phyloP scores from a whole-genome alignment of 352 stramenopile genomes.

The Phytopythium montanum region DNA sequence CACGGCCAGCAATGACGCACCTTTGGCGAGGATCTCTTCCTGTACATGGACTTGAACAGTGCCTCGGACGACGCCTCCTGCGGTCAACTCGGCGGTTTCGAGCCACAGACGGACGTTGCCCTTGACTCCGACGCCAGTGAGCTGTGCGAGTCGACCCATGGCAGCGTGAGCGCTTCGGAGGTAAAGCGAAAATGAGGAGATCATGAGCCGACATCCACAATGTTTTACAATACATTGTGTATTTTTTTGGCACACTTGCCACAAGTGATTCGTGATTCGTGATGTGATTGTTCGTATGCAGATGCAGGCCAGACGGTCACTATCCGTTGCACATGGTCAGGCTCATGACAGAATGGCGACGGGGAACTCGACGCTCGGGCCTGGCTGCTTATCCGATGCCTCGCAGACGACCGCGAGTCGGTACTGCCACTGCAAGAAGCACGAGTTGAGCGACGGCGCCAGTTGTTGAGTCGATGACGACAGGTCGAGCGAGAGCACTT shows the following conservation, averaged over 20 bases:
- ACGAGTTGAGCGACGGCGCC: slow-evolving; percentile 5
- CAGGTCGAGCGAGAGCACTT: slow-evolving; percentile 1
- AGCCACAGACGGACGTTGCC: slow-evolving; percentile 20
- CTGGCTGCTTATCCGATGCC: not conserved
- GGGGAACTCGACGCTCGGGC: slow-evolving; percentile 2
- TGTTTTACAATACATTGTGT: too few species aligned
- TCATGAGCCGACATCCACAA: too few species aligned
- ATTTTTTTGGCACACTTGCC: too few species aligned
- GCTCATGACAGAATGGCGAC: slow-evolving; percentile 1
- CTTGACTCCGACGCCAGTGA: slow-evolving; percentile 19
- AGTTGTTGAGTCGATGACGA: not conserved
- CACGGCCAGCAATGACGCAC: not conserved
- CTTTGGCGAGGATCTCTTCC: slow-evolving; percentile 22
- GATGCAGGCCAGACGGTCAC: too few species aligned
- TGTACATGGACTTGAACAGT: slow-evolving; percentile 22
- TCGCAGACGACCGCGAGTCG: not conserved
- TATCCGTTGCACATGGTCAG: too few species aligned
- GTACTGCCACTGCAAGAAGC: slow-evolving; percentile 8
- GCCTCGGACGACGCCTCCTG: slow-evolving; percentile 20
- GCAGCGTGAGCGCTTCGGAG: not conserved
- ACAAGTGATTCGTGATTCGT: too few species aligned
- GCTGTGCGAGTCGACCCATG: slow-evolving; percentile 18
- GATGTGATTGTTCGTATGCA: too few species aligned
- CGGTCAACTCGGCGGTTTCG: slow-evolving; percentile 14
- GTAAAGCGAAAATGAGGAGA: not conserved